phyloP scores from a whole-genome alignment of 352 stramenopile species.

The Phytopythium chamaehyphon region DNA sequence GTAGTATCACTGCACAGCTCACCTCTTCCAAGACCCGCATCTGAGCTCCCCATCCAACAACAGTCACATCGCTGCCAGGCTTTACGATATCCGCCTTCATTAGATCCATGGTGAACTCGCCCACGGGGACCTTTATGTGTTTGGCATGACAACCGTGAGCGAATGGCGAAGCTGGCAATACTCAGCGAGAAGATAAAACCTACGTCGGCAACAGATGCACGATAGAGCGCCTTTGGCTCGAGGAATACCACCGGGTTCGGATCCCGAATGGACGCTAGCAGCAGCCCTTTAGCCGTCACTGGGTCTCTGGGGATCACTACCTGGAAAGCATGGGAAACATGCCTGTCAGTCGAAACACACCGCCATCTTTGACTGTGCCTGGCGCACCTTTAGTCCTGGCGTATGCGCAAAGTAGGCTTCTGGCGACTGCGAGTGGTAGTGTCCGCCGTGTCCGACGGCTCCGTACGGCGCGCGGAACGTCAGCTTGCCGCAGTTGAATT shows the following conservation, averaged over 20 bases:
- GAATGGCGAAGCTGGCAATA: too few species aligned
- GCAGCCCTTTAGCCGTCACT: slow-evolving; percentile 93
- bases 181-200: not conserved
- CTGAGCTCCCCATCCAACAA: slow-evolving; percentile 94
- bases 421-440: slow-evolving; percentile 95
- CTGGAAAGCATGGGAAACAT: slow-evolving; percentile 4
- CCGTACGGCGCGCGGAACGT: slow-evolving; percentile 95
- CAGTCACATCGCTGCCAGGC: slow-evolving; percentile 91
- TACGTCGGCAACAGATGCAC: slow-evolving; percentile 92
- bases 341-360: not conserved
- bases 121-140: slow-evolving; percentile 75
- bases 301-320: slow-evolving; percentile 96
- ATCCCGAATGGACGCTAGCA: slow-evolving; percentile 94
- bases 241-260: slow-evolving; percentile 98
- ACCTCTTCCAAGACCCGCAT: slow-evolving; percentile 82
- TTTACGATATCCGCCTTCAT: slow-evolving; percentile 94
- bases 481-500: slow-evolving; percentile 97
- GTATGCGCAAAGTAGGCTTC: slow-evolving; percentile 98
- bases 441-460: slow-evolving; percentile 91
- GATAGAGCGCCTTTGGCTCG: slow-evolving; percentile 98
- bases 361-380: too few species aligned
- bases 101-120: slow-evolving; percentile 93
- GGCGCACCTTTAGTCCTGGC: slow-evolving; percentile 92
- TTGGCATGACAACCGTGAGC: too few species aligned
- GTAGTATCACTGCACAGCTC: not conserved